Evolutionary conservation across 2,329 filamentous ascomycete species (phyloP).

Genomic region (Venturiaceae sp.): DNA sequence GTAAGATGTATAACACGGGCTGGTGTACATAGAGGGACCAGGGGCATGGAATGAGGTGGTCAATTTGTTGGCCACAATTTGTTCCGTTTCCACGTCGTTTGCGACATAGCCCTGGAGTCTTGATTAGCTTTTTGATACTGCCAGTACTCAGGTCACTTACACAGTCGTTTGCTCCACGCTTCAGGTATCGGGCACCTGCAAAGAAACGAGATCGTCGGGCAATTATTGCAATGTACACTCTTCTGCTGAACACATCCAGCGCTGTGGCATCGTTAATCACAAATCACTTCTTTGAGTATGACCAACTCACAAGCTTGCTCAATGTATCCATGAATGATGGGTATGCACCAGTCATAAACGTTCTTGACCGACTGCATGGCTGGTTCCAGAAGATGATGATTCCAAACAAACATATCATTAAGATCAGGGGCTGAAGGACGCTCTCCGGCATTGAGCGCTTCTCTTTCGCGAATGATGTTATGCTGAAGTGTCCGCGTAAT

Average conservation of each 20-base stretch:
- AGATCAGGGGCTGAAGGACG: conserved; percentile 54
- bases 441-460: conserved; percentile 55
- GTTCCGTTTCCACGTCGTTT: conserved; percentile 97
- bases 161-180: conserved; percentile 86
- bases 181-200: conserved; percentile 86
- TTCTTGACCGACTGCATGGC: conserved; percentile 61
- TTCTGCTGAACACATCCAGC: conserved; percentile 67
- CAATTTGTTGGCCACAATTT: conserved; percentile 89
- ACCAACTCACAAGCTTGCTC: conserved; percentile 55
- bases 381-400: conserved; percentile 76
- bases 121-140: too few relatives aligned
- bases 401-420: conserved; percentile 98
- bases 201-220: conserved; percentile 87
- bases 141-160: neutral
- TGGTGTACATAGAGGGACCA: conserved; percentile 74
- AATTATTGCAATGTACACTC: conserved; percentile 87
- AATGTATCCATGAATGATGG: conserved; percentile 92
- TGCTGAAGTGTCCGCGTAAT: conserved; percentile 86
- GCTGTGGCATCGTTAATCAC: conserved; percentile 14
- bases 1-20: conserved; percentile 88
- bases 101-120: conserved; percentile 84
- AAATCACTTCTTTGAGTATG: neutral
- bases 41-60: conserved; percentile 95
- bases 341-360: conserved; percentile 90
- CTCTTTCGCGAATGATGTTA: conserved; percentile 76